phyloP scores from a whole-genome alignment of 164 flowering plant genomes.

The Hamamelis virginiana region DNA sequence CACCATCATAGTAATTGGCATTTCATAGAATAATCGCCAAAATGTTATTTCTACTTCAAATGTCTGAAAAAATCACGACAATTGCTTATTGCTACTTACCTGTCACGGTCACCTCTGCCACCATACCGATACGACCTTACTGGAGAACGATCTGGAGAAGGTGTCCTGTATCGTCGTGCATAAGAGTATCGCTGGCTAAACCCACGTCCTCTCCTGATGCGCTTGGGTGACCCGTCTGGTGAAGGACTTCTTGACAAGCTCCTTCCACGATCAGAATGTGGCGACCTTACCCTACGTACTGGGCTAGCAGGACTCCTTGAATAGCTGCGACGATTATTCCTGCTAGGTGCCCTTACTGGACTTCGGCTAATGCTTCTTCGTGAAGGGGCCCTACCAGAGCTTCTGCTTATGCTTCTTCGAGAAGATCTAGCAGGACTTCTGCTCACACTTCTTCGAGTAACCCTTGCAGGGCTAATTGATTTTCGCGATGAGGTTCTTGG shows the following conservation, averaged over 20 bases:
- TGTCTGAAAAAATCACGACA: neutral
- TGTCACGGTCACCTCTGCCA: constrained; percentile 70
- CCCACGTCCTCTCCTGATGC: constrained; percentile 91
- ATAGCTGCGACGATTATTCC: constrained; percentile 60
- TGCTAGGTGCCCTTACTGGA: constrained; percentile 51
- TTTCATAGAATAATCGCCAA: neutral
- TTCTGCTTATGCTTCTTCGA: constrained; percentile 44
- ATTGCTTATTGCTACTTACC: constrained; percentile 33
- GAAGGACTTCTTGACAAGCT: constrained; percentile 84
- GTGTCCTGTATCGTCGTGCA: constrained; percentile 91
- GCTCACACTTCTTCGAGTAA: constrained; percentile 29
- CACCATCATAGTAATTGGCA: neutral
- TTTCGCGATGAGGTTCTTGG: constrained; percentile 34
- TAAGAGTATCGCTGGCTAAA: constrained; percentile 87
- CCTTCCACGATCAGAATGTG: constrained; percentile 51
- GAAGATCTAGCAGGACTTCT: constrained; percentile 46
- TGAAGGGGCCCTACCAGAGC: constrained; percentile 44
- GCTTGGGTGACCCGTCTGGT: constrained; percentile 86
- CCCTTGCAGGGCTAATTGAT: constrained; percentile 30
- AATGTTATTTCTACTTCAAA: neutral
- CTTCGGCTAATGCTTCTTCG: constrained; percentile 57
- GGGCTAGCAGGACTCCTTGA: constrained; percentile 65
- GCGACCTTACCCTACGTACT: constrained; percentile 62
- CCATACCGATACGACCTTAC: constrained; percentile 70
- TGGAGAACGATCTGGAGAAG: constrained; percentile 87